These are phyloP conservation scores for Peronospora destructor DNA, from an alignment of 352 stramenopile genomes.

Conservation along the genomic window DNA sequence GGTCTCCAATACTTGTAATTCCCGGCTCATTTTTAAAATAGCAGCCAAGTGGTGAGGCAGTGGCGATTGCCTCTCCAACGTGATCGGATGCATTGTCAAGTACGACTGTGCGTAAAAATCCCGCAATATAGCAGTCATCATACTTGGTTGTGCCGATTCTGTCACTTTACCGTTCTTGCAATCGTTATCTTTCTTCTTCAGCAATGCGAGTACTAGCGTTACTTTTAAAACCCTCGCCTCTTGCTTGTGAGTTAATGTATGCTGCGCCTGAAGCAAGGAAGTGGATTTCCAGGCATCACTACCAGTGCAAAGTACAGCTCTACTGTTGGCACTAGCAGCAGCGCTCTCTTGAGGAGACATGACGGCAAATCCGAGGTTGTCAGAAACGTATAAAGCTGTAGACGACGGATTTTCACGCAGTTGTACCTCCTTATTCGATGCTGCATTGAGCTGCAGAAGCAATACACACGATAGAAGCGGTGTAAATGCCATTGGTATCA, in stretches of 20 bases:
- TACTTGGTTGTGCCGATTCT: conserved; percentile 17
- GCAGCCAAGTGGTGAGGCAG: conserved; percentile 51
- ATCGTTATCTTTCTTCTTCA: conserved; percentile 24
- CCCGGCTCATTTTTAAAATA: conserved; percentile 30
- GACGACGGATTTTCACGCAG: conserved; percentile 34
- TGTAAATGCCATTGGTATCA: conserved; percentile 31
- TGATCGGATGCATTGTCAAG: conserved; percentile 65
- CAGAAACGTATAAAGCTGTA: conserved; percentile 25
- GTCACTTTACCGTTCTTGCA: conserved; percentile 19
- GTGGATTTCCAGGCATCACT: conserved; percentile 33
- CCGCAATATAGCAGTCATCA: conserved; percentile 35
- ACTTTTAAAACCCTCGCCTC: conserved; percentile 35
- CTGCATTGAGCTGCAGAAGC: conserved; percentile 34
- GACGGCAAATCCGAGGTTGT: conserved; percentile 35
- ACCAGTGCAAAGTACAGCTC: conserved; percentile 24
- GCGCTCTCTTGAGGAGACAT: conserved; percentile 30
- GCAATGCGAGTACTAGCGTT: conserved; percentile 27
- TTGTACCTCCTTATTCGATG: conserved; percentile 34
- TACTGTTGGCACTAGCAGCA: conserved; percentile 22
- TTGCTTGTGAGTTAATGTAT: conserved; percentile 16
- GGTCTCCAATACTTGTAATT: conserved; percentile 29
- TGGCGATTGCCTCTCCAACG: conserved; percentile 52
- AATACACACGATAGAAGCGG: conserved; percentile 35
- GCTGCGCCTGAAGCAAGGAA: conserved; percentile 20
- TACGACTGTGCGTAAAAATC: conserved; percentile 67